Percentiles rank a stretch among this genome's conserved stretches.
These are phyloP conservation scores for Podaxis rugospora DNA, from an alignment of 768 basidiomycete genomes.

Conservation along the genomic window DNA sequence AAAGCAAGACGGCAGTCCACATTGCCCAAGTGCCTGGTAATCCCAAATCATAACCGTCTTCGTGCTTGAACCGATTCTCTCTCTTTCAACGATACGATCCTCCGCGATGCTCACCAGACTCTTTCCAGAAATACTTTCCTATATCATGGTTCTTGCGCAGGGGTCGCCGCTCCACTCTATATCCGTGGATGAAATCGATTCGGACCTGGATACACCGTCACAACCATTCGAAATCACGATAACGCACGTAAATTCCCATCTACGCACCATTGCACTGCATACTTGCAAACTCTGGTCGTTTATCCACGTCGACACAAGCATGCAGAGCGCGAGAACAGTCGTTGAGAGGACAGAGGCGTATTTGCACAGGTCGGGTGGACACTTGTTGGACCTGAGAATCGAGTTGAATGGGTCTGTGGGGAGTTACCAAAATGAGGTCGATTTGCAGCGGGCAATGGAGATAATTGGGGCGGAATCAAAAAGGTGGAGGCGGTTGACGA, in stretches of 20 bases:
- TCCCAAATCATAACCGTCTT: neutral
- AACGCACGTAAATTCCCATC: slow-evolving; percentile 34
- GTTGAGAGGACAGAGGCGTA: slow-evolving; percentile 24
- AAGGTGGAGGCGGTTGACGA: slow-evolving; percentile 33
- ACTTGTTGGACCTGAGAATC: slow-evolving; percentile 29
- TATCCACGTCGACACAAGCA: slow-evolving; percentile 22
- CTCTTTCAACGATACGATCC: neutral
- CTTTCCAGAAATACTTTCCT: slow-evolving; percentile 7
- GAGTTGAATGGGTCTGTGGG: slow-evolving; percentile 15
- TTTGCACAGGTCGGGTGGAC: slow-evolving; percentile 27
- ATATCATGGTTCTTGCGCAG: slow-evolving; percentile 16
- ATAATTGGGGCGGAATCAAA: slow-evolving; percentile 25
- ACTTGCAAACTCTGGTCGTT: slow-evolving; percentile 37
- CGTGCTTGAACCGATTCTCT: neutral
- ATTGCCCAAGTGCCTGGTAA: neutral
- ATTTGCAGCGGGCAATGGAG: slow-evolving; percentile 22
- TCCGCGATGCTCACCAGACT: neutral
- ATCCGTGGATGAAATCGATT: neutral
- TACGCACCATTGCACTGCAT: slow-evolving; percentile 33
- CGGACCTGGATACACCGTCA: neutral
- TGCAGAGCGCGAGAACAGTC: slow-evolving; percentile 11
- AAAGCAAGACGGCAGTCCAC: neutral
- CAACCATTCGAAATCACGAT: slow-evolving; percentile 32
- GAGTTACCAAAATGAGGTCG: neutral
- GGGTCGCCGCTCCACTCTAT: neutral